These are phyloP conservation scores for Ballota nigra DNA, from an alignment of 257 asterid genomes.

Conservation along the genomic window DNA sequence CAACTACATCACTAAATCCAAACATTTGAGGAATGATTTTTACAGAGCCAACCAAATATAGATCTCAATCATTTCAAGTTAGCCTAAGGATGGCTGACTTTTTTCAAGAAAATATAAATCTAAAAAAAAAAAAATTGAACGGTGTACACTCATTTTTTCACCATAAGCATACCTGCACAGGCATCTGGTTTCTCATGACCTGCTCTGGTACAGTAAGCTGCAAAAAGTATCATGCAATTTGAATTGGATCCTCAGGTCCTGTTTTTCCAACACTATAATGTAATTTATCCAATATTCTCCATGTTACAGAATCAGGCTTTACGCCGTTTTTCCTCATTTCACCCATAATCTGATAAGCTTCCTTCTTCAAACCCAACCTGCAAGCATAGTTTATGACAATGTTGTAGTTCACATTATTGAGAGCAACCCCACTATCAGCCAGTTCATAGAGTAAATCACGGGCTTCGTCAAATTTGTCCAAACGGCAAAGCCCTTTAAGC, in stretches of 20 bases:
- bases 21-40: too few species aligned
- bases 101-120: too few species aligned
- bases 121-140: too few species aligned
- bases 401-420: constrained; percentile 64
- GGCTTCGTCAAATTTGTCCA: constrained; percentile 58
- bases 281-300: constrained; percentile 82
- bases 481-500: constrained; percentile 66
- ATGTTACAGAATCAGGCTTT: constrained; percentile 71
- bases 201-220: not conserved
- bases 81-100: not conserved
- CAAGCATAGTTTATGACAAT: constrained; percentile 67
- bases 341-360: constrained; percentile 70
- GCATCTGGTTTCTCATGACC: not conserved
- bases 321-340: constrained; percentile 84
- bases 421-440: constrained; percentile 62
- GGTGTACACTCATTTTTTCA: not conserved
- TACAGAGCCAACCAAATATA: not conserved
- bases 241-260: not conserved
- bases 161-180: too few species aligned
- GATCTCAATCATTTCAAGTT: not conserved
- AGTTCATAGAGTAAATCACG: constrained; percentile 70
- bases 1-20: not conserved
- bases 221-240: not conserved
- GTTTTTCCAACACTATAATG: constrained; percentile 24
- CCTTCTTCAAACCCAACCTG: constrained; percentile 65